Evolutionary conservation across 1,284 basidiomycete genomes (phyloP).

Genomic region (Trametes sp.): DNA sequence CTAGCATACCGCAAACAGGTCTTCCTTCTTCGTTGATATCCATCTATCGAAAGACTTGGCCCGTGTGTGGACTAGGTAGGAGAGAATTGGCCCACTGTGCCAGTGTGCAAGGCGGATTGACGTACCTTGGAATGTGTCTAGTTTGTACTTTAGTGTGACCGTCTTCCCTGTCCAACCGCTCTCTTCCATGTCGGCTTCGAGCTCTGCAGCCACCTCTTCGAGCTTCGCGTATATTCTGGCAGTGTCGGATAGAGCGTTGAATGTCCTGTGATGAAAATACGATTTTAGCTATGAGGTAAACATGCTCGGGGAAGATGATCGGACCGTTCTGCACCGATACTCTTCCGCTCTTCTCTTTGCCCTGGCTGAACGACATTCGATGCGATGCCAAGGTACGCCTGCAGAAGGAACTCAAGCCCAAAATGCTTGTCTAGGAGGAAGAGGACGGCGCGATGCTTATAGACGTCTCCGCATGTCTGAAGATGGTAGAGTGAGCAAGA

Average conservation of each 20-base stretch:
- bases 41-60: constrained; percentile 81
- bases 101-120: neutral
- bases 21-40: constrained; percentile 77
- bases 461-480: constrained; percentile 90
- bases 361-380: constrained; percentile 82
- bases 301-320: neutral
- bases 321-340: constrained; percentile 89
- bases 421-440: constrained; percentile 88
- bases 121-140: constrained; percentile 80
- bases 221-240: constrained; percentile 78
- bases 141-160: constrained; percentile 82
- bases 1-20: constrained; percentile 72
- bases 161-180: constrained; percentile 80
- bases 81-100: neutral
- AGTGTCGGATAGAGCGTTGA: constrained; percentile 69
- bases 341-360: constrained; percentile 83
- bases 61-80: constrained; percentile 75
- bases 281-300: constrained; percentile 45
- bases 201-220: constrained; percentile 79
- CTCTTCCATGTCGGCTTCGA: constrained; percentile 78
- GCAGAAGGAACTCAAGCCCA: constrained; percentile 75
- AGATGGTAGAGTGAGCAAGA: neutral
- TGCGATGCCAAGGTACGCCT: constrained; percentile 84
- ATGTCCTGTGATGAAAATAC: constrained; percentile 55
- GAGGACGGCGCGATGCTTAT: constrained; percentile 72